phyloP scores from a whole-genome alignment of 1,139 yeast species.

The Blastobotrys persicus region DNA sequence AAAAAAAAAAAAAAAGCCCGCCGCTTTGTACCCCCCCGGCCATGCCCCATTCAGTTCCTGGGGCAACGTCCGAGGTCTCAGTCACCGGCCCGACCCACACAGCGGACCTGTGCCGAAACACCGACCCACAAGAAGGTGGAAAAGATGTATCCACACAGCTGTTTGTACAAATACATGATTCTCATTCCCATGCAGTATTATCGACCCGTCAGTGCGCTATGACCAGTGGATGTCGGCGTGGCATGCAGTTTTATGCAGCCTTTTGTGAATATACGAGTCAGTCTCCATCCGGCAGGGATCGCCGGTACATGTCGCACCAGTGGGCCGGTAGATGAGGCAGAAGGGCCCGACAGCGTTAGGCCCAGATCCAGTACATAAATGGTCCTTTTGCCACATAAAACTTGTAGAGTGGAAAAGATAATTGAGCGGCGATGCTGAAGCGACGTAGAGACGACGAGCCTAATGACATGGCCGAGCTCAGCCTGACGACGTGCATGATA shows the following conservation, averaged over 20 bases:
- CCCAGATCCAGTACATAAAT: neutral
- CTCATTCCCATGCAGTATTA: neutral
- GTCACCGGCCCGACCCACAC: too few species aligned
- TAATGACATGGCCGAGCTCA: neutral
- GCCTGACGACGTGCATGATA: slow-evolving; percentile 1
- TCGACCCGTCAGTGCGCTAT: neutral
- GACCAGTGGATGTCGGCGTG: too few species aligned
- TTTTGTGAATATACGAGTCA: neutral
- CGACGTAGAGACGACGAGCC: neutral
- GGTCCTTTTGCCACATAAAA: too few species aligned
- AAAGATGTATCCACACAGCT: too few species aligned
- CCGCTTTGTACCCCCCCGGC: too few species aligned
- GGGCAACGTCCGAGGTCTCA: too few species aligned
- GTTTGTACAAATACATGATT: too few species aligned
- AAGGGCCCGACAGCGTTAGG: neutral
- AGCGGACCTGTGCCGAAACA: too few species aligned
- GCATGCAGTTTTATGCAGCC: too few species aligned
- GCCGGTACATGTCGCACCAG: neutral
- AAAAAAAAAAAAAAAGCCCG: too few species aligned
- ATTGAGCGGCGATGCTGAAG: neutral
- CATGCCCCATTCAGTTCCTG: too few species aligned
- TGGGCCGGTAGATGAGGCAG: neutral
- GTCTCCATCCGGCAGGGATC: neutral
- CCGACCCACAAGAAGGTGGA: too few species aligned
- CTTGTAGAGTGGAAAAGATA: neutral